Base-by-base conservation (phyloP, 2,329 filamentous ascomycete species). In the Rutstroemia sp. region DNA sequence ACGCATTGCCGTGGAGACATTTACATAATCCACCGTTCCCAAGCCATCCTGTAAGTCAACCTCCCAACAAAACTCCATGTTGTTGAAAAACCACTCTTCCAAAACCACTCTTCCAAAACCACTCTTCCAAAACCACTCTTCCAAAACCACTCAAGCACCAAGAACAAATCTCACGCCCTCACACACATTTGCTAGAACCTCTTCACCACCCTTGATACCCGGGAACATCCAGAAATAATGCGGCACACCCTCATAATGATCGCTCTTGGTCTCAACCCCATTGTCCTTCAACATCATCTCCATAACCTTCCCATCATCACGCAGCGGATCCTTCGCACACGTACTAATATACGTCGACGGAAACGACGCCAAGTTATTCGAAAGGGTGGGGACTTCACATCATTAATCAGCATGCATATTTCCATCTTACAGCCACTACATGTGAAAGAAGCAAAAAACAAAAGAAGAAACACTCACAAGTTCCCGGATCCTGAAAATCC, bases 211-310 rank as follows among this genome's bases (percentile, higher is more conserved):
- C 3, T 50, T 42, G 0, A 50, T 38, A 12, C 25, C 16, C 1
- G 53, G 53, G 5, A 55, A 55, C 7, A 38, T 7, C 53, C 53
- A 55, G 25, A 67, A 72, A 38, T 68, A 71, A 60, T 71, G 69
- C 42, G 69, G 68, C 42, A 67, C 47, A 1, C 67, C 69, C 4
- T 61, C 58, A 58, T 69, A 68, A 34, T 60, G 55, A 39, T 70
- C 66, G 21, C 59, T 60, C 59, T 65, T 66, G 5, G 63, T 63
- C 52, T 52, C 49, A 5, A 66, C 62, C 0, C 67, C 67, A 2
- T 60, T 61, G 16, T 69, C 61, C 45, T 59, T 62, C 58, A 71
- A 56, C 55, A 64, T 61, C 10, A 51, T 49, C 59, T 65, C 67
- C 38, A 71, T 38, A 2, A 71, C 63, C 47, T 50, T 59, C 0